Conservation (phyloP, 306 rosid species). For the Cicer judaicum region DNA sequence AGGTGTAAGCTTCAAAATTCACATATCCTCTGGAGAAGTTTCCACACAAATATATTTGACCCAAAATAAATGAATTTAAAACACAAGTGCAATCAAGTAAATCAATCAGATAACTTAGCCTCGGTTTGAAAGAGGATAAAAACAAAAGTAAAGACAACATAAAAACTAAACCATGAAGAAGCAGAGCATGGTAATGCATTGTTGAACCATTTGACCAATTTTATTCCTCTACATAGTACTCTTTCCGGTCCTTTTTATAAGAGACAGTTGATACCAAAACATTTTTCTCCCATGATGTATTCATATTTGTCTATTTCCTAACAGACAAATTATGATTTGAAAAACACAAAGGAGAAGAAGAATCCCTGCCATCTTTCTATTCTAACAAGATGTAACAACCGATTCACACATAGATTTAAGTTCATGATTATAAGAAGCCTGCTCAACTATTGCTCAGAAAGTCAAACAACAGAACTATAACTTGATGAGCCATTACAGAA, state of each 20-base stretch:
- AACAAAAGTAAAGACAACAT: conserved; percentile 11
- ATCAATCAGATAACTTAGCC: conserved; percentile 14
- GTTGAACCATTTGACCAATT: conserved; percentile 17
- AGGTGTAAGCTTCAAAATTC: conserved; percentile 27
- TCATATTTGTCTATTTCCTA: not conserved
- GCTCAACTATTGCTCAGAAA: not conserved
- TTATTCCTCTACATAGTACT: not conserved
- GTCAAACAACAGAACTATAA: not conserved
- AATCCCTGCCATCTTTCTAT: not conserved
- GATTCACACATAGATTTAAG: not conserved
- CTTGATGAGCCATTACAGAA: not conserved
- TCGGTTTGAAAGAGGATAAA: conserved; percentile 9
- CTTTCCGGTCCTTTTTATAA: too few species aligned
- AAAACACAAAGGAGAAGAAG: not conserved
- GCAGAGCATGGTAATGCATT: not conserved
- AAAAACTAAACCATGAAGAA: conserved; percentile 27
- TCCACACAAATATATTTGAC: conserved; percentile 7
- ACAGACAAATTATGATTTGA: conserved; percentile 11
- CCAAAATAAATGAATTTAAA: not conserved
- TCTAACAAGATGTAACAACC: not conserved
- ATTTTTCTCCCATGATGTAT: conserved; percentile 7
- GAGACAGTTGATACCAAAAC: not conserved
- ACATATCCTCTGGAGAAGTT: conserved; percentile 33
- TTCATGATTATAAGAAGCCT: not conserved
- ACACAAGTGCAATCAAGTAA: conserved; percentile 23